phyloP scores from a whole-genome alignment of 2,329 filamentous ascomycete genomes.

The Achaetomium macrosporum region DNA sequence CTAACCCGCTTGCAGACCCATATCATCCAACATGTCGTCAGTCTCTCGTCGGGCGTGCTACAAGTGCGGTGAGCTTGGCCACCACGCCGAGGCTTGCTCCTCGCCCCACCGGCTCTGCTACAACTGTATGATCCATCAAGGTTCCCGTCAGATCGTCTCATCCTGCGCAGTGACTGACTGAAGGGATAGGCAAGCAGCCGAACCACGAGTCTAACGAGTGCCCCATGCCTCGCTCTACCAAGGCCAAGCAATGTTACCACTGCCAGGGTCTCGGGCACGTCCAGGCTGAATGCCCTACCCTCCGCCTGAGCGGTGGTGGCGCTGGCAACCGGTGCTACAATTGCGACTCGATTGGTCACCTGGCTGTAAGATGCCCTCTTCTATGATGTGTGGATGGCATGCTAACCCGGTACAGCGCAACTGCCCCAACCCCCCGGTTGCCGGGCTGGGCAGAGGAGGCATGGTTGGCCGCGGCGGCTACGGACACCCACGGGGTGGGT shows the following conservation, averaged over 20 bases:
- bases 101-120: slow-evolving; percentile 98
- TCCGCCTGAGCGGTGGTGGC: slow-evolving; percentile 79
- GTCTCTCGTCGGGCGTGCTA: slow-evolving; percentile 79
- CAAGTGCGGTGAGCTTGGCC: slow-evolving; percentile 77
- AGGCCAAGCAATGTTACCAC: slow-evolving; percentile 99
- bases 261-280: slow-evolving; percentile 98
- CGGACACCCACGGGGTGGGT: slow-evolving; percentile 62
- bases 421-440: slow-evolving; percentile 69
- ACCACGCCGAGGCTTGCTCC: slow-evolving; percentile 86
- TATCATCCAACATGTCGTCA: slow-evolving; percentile 57
- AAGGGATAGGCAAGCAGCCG: slow-evolving; percentile 66
- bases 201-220: slow-evolving; percentile 96
- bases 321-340: slow-evolving; percentile 91
- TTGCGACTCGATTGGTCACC: slow-evolving; percentile 86
- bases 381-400: not conserved
- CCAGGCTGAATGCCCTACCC: slow-evolving; percentile 96
- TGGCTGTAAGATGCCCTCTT: slow-evolving; percentile 61
- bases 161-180: slow-evolving; percentile 19
- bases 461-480: slow-evolving; percentile 67
- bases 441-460: slow-evolving; percentile 58
- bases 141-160: not conserved
- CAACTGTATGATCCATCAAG: slow-evolving; percentile 70
- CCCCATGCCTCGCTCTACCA: slow-evolving; percentile 91
- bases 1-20: slow-evolving; percentile 11
- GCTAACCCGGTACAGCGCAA: slow-evolving; percentile 53